Conservation (phyloP, 2,329 filamentous ascomycete species). For the Cercospora sojina region DNA sequence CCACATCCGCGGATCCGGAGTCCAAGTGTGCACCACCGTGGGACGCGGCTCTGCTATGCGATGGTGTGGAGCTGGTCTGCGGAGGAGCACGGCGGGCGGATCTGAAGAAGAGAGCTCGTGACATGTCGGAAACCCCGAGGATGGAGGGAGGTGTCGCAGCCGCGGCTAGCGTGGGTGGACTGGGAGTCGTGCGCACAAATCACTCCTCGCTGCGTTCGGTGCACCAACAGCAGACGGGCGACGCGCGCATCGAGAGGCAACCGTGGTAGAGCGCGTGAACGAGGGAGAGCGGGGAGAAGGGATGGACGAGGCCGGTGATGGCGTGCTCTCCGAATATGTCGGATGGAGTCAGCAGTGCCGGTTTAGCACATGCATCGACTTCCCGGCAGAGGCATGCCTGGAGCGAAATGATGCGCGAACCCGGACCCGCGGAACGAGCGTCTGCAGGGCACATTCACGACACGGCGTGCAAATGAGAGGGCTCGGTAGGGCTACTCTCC, state of each 20-base stretch:
- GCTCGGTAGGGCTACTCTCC: neutral
- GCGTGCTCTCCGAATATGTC: neutral
- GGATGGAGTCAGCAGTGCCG: neutral
- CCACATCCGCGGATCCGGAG: slow-evolving; percentile 3
- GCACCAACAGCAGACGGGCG: neutral
- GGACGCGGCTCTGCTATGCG: slow-evolving; percentile 19
- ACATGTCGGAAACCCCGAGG: slow-evolving; percentile 17
- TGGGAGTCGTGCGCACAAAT: neutral
- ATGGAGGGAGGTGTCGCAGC: neutral
- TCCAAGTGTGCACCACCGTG: slow-evolving; percentile 6
- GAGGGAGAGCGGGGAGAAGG: neutral
- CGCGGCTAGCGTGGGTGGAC: neutral
- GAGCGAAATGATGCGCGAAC: neutral
- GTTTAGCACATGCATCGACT: neutral
- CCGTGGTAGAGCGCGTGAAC: neutral
- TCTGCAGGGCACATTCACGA: neutral
- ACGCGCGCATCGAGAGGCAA: neutral
- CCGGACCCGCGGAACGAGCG: neutral
- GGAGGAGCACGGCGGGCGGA: slow-evolving; percentile 20
- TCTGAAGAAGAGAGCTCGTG: slow-evolving; percentile 24
- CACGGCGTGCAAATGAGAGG: neutral
- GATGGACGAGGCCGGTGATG: neutral
- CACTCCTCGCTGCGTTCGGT: neutral
- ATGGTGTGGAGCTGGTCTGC: slow-evolving; percentile 9
- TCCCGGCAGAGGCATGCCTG: neutral